Base-by-base conservation (phyloP, 2,329 filamentous ascomycete genomes). In the Aspergillus thermomutatus region DNA sequence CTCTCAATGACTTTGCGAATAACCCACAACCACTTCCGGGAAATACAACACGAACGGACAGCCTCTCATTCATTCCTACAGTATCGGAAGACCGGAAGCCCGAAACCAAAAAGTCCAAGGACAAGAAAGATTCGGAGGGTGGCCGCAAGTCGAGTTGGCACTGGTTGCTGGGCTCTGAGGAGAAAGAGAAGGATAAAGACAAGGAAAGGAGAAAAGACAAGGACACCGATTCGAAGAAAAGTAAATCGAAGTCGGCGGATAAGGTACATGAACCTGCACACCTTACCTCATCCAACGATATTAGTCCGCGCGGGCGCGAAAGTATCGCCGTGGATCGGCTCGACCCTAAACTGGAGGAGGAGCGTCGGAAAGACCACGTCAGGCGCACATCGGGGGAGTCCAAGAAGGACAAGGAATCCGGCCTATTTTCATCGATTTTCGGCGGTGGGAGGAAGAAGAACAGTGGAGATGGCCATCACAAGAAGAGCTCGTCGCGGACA, bases 371-470 rank as follows among this genome's bases (percentile, higher is more conserved):
- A 74, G 95, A 94, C 63, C 87, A 84, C 65, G 83, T 79, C 60
- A 86, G 91, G 47, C 94, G 92, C 70, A 83, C 86, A 4, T 82
- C 83, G 0, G 77, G 80, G 31, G 82, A 87, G 21, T 71, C 76
- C 10, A 96, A 93, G 76, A 96, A 92, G 72, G 92, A 97, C 64
- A 96, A 95, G 69, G 91, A 96, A 59, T 73, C 79, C 11, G 87
- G 92, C 7, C 82, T 97, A n/a, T 92, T 99, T 64, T 93, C 92
- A 0, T 94, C 92, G 1, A 87, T 99, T 54, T 97, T 99, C 69
- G 91, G 92, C 17, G 90, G 91, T 45, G 84, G 88, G 58, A 95
- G 95, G 79, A 96, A 93, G 79, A 96, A 91, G 75, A 81, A 84
- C 55, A 89, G 93, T 56, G 87, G 87, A 64, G 91, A 96, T 54